Evolutionary conservation across 805 yeast species (phyloP).

Genomic region (Dipodascopsis uninucleata): DNA sequence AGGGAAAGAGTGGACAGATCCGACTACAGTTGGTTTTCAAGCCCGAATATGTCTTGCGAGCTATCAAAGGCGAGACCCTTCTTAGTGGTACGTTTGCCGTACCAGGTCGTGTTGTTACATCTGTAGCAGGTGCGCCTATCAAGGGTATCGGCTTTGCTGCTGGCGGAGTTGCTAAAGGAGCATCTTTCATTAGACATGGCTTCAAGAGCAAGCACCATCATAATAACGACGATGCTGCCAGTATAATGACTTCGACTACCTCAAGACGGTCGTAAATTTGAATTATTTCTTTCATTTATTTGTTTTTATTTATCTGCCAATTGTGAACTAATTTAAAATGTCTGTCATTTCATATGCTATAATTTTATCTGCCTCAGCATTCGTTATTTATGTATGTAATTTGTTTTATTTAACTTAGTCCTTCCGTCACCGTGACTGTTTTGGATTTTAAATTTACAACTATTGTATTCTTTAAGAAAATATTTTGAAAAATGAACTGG

Average conservation of each 20-base stretch:
- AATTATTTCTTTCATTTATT: no score
- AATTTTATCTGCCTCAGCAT: no score
- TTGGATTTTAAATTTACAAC: no score
- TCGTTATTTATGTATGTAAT: no score
- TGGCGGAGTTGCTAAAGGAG: conserved; percentile 40
- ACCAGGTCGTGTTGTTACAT: conserved; percentile 43
- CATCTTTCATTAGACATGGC: conserved; percentile 19
- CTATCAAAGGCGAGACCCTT: conserved; percentile 18
- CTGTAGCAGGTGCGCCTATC: conserved; percentile 49
- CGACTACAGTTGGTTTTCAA: conserved; percentile 58
- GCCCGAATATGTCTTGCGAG: conserved; percentile 58
- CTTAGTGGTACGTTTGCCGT: conserved; percentile 30
- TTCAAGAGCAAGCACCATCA: conserved; percentile 8
- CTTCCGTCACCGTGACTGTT: no score
- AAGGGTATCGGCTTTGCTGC: conserved; percentile 49
- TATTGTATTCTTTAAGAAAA: no score
- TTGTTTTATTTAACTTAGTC: no score
- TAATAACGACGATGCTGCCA: conserved; percentile 16
- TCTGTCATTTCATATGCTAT: no score
- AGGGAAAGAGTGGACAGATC: conserved; percentile 57
- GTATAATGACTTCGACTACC: conserved; percentile 10
- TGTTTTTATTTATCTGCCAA: no score
- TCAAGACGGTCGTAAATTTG: no score
- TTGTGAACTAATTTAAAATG: no score
- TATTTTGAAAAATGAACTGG: no score